These are phyloP conservation scores for Cyclotella baltica DNA, from an alignment of 108 stramenopile genomes.

Conservation along the genomic window DNA sequence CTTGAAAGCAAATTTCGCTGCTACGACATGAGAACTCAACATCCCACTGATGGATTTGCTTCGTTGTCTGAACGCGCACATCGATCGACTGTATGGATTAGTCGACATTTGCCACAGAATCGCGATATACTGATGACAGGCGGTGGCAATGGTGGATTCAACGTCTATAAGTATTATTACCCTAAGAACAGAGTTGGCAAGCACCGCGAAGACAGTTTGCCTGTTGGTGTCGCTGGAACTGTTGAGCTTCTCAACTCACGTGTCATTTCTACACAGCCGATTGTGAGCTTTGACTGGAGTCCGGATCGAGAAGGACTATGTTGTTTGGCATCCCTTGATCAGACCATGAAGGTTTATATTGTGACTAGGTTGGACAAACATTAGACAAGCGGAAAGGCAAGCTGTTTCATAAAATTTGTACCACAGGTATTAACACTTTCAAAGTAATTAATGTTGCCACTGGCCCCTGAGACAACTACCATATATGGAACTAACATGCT, in stretches of 20 bases:
- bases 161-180: slow-evolving; percentile 89
- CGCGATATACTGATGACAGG: slow-evolving; percentile 87
- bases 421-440: neutral
- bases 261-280: slow-evolving; percentile 89
- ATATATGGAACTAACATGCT: too few relatives aligned
- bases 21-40: slow-evolving; percentile 83
- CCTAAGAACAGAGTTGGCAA: slow-evolving; percentile 64
- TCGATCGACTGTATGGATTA: slow-evolving; percentile 79
- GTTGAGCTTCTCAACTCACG: slow-evolving; percentile 83
- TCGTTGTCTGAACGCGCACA: slow-evolving; percentile 78
- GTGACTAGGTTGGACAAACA: slow-evolving; percentile 51
- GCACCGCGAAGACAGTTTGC: slow-evolving; percentile 67
- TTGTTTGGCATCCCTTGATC: slow-evolving; percentile 80
- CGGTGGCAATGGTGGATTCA: slow-evolving; percentile 90
- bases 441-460: neutral
- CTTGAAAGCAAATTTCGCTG: slow-evolving; percentile 86
- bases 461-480: too few relatives aligned
- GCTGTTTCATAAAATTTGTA: neutral
- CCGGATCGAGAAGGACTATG: slow-evolving; percentile 87
- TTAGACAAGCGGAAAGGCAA: neutral
- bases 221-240: slow-evolving; percentile 76
- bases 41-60: slow-evolving; percentile 79
- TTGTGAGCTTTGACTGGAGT: slow-evolving; percentile 88
- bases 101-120: slow-evolving; percentile 87
- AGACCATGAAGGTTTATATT: slow-evolving; percentile 66